These are phyloP conservation scores for Cenococcum geophilum DNA, from an alignment of 495 filamentous ascomycete species.

Conservation along the genomic window DNA sequence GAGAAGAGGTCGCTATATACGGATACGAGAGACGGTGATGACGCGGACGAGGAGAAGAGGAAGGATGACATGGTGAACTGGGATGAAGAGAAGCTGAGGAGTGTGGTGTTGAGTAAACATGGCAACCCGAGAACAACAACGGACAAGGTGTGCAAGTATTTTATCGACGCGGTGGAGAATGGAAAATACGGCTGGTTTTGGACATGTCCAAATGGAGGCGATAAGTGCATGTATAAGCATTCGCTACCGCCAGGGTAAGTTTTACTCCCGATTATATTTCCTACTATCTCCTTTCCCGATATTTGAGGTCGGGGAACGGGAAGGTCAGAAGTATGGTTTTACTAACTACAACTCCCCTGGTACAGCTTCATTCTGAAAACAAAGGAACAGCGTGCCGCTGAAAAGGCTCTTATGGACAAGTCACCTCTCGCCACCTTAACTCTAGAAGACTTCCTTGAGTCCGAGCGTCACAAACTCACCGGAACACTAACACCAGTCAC, in stretches of 20 bases:
- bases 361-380: constrained; percentile 90
- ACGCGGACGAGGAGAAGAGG: constrained; percentile 74
- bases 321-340: background rate
- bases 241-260: constrained; percentile 81
- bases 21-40: constrained; percentile 64
- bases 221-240: constrained; percentile 98
- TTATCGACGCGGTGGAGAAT: constrained; percentile 96
- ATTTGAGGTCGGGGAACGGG: background rate
- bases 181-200: constrained; percentile 99
- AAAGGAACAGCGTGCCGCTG: constrained; percentile 89
- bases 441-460: constrained; percentile 94
- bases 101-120: constrained; percentile 89
- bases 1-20: constrained; percentile 90
- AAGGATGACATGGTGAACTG: constrained; percentile 90
- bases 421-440: constrained; percentile 90
- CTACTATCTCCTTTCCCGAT: background rate
- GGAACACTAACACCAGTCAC: constrained; percentile 90
- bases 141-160: constrained; percentile 98
- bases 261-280: background rate
- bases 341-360: background rate
- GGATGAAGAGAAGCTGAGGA: constrained; percentile 93
- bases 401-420: constrained; percentile 97
- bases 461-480: constrained; percentile 85
- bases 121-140: constrained; percentile 94
- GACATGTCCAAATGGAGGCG: constrained; percentile 91